A percentile compares a stretch with the other conserved stretches of the same genome.
These are phyloP conservation scores for Rhododendron vialii DNA, from an alignment of 148 eudicot genomes.

Conservation along the genomic window DNA sequence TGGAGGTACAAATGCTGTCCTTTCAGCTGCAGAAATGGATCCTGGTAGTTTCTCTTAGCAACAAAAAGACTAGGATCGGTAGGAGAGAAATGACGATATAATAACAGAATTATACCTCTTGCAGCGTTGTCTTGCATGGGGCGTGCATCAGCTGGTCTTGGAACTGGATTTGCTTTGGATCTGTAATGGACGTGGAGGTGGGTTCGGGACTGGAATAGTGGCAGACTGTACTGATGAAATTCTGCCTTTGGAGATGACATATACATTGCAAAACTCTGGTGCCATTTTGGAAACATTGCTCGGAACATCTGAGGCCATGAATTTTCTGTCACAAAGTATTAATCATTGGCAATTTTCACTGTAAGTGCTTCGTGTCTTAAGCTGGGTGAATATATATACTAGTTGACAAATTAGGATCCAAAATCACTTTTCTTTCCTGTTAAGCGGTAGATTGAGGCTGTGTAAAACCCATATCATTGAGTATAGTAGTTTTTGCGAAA, in stretches of 20 bases:
- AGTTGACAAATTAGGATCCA: background rate
- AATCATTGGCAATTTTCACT: background rate
- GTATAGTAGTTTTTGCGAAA: background rate
- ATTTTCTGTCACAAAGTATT: conserved; percentile 27
- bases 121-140: conserved; percentile 8
- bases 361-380: background rate
- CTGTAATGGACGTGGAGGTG: conserved; percentile 6
- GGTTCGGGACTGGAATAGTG: conserved; percentile 27
- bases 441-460: background rate
- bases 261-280: conserved; percentile 67
- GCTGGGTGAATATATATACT: background rate
- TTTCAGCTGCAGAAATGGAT: conserved; percentile 24
- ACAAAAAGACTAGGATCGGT: background rate
- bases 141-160: conserved; percentile 1
- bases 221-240: conserved; percentile 42
- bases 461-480: background rate
- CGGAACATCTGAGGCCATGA: conserved; percentile 58
- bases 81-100: background rate
- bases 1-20: conserved; percentile 11
- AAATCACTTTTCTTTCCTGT: background rate
- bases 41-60: background rate
- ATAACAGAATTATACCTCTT: conserved; percentile 28
- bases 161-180: conserved; percentile 3
- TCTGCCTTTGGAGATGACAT: conserved; percentile 59
- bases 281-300: conserved; percentile 43